Evolutionary conservation across 495 filamentous ascomycete species (phyloP).

Genomic region (Mytilinidion resinicola): DNA sequence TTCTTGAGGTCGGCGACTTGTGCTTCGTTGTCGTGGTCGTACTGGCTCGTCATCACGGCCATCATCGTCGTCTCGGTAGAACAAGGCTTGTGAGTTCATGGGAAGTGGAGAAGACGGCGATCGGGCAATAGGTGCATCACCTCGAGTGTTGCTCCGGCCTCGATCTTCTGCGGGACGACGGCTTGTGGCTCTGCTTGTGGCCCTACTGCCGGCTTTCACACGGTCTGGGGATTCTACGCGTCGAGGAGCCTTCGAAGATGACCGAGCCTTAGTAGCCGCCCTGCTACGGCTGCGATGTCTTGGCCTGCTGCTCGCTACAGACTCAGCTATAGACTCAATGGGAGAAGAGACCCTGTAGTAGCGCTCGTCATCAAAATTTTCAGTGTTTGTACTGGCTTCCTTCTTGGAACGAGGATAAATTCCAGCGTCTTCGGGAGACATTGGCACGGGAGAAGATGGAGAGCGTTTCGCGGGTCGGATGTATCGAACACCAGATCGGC

Average conservation of each 20-base stretch:
- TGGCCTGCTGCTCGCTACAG: conserved; percentile 16
- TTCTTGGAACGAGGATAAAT: conserved; percentile 21
- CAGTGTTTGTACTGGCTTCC: conserved; percentile 31
- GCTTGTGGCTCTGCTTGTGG: conserved; percentile 23
- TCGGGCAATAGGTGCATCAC: conserved; percentile 2
- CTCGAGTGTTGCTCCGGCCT: conserved; percentile 19
- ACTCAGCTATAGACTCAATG: conserved; percentile 24
- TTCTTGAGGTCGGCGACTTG: conserved; percentile 52
- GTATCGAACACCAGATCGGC: conserved; percentile 56
- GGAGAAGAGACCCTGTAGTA: conserved; percentile 42
- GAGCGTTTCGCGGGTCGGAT: conserved; percentile 80
- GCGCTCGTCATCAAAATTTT: conserved; percentile 39
- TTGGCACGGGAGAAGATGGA: conserved; percentile 82
- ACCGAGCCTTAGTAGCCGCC: conserved; percentile 19
- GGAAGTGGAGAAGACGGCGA: conserved; percentile 23
- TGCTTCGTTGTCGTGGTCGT: conserved; percentile 49
- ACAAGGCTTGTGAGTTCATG: conserved; percentile 22
- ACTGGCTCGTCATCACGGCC: conserved; percentile 39
- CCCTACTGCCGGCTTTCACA: conserved; percentile 17
- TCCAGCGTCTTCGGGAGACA: conserved; percentile 72
- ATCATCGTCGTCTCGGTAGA: conserved; percentile 33
- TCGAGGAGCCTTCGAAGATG: conserved; percentile 24
- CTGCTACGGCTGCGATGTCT: conserved; percentile 16
- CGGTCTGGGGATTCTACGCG: conserved; percentile 30
- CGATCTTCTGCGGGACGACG: conserved; percentile 26